These are phyloP conservation scores for Annulohypoxylon moriforme DNA, from an alignment of 495 filamentous ascomycete species.

Conservation along the genomic window DNA sequence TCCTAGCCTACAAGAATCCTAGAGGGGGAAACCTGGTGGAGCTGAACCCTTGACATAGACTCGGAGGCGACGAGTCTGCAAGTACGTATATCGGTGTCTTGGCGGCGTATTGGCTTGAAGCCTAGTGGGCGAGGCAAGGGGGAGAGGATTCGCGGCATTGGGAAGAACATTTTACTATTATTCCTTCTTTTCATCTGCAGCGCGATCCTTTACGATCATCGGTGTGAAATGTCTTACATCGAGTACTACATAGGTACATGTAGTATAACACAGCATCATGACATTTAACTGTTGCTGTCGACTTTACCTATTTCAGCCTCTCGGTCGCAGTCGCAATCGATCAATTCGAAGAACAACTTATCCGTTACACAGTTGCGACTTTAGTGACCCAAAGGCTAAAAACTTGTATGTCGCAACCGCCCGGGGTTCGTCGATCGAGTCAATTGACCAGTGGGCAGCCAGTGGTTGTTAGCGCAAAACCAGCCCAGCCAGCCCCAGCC, in stretches of 20 bases:
- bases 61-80: slow-evolving; percentile 8
- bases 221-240: slow-evolving; percentile 18
- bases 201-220: slow-evolving; percentile 22
- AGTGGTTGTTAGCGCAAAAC: too few species aligned
- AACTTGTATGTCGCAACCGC: background rate
- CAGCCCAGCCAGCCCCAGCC: background rate
- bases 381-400: background rate
- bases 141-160: background rate
- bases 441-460: slow-evolving; percentile 1
- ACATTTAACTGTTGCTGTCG: background rate
- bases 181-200: slow-evolving; percentile 7
- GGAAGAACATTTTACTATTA: slow-evolving; percentile 3
- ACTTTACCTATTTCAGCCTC: slow-evolving; percentile 3
- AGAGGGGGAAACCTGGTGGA: slow-evolving; percentile 24
- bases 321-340: slow-evolving; percentile 11
- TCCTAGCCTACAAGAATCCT: slow-evolving; percentile 21
- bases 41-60: slow-evolving; percentile 24
- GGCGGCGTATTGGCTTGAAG: slow-evolving; percentile 25
- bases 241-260: background rate
- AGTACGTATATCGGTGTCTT: slow-evolving; percentile 20
- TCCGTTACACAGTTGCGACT: background rate
- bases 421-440: background rate
- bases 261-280: background rate
- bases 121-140: slow-evolving; percentile 7
- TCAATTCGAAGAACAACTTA: background rate